Evolutionary conservation across 257 asterid species (phyloP).

Genomic region (Ligustrum vulgare): DNA sequence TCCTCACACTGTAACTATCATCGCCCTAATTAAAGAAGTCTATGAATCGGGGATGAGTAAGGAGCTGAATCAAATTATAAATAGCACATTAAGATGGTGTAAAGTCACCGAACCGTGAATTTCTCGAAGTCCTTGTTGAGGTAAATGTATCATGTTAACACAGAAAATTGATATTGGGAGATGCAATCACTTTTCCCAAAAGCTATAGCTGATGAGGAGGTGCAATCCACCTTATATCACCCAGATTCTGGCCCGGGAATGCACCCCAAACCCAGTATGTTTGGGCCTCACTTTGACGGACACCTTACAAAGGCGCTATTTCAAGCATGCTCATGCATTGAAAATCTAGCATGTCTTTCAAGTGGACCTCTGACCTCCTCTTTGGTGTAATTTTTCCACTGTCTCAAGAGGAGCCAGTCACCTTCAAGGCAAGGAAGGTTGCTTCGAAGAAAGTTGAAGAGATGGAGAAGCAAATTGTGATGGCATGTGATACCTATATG

Average conservation of each 20-base stretch:
- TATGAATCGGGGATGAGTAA: conserved; percentile 57
- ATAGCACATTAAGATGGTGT: conserved; percentile 57
- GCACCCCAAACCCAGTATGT: too few species aligned
- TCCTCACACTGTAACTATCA: conserved; percentile 68
- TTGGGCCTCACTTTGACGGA: too few species aligned
- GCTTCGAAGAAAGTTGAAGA: conserved; percentile 82
- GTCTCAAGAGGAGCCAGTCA: conserved; percentile 84
- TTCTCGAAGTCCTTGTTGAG: conserved; percentile 65
- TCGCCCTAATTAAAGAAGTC: conserved; percentile 65
- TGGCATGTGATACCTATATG: too few species aligned
- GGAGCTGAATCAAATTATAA: conserved; percentile 50
- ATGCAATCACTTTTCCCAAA: too few species aligned
- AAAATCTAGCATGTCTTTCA: neutral
- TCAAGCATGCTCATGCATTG: too few species aligned
- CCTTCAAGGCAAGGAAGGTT: conserved; percentile 84
- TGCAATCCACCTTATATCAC: too few species aligned
- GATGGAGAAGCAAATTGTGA: conserved; percentile 77
- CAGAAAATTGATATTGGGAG: too few species aligned
- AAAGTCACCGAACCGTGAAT: conserved; percentile 65
- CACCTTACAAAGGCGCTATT: too few species aligned
- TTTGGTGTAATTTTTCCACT: neutral
- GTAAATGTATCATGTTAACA: conserved; percentile 8
- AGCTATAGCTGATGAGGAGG: too few species aligned
- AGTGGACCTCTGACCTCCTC: neutral
- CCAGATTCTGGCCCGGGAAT: too few species aligned